Evolutionary conservation across 768 basidiomycete genomes (phyloP).

Genomic region (Termitomyces bulborhizus): DNA sequence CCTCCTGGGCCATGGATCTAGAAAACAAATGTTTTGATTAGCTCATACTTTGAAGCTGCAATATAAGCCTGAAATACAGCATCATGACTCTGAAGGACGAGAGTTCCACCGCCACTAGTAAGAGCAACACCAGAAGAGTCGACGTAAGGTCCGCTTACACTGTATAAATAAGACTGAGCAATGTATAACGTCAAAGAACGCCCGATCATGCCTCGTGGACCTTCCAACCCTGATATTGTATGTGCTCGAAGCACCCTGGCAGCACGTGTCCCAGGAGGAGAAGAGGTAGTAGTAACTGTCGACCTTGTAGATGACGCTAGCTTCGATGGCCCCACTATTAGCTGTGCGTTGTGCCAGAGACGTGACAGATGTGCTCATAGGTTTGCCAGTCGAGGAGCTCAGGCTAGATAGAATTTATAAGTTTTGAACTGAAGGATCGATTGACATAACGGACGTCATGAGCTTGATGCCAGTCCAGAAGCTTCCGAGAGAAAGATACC

Average conservation of each 20-base stretch:
- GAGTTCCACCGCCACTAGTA: constrained; percentile 43
- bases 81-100: constrained; percentile 21
- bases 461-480: constrained; percentile 53
- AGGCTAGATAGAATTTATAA: constrained; percentile 16
- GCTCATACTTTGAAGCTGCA: neutral
- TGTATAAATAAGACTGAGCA: neutral
- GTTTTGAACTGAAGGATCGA: too few species aligned
- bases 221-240: constrained; percentile 58
- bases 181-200: neutral
- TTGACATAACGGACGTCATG: neutral
- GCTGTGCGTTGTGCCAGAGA: constrained; percentile 40
- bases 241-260: constrained; percentile 41
- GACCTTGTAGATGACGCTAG: constrained; percentile 36
- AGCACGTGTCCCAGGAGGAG: constrained; percentile 49
- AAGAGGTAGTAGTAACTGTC: constrained; percentile 49
- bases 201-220: constrained; percentile 25
- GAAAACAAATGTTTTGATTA: neutral
- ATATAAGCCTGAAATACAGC: neutral
- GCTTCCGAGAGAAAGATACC: constrained; percentile 46
- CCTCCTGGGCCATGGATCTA: constrained; percentile 51
- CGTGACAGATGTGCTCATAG: constrained; percentile 30
- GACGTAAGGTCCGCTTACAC: neutral
- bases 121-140: constrained; percentile 30
- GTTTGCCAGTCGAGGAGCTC: constrained; percentile 35
- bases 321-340: constrained; percentile 41